Percentiles rank a stretch among this genome's conserved stretches.
Evolutionary conservation across 176 grass and related monocot species (phyloP).

Genomic region (Lolium rigidum): DNA sequence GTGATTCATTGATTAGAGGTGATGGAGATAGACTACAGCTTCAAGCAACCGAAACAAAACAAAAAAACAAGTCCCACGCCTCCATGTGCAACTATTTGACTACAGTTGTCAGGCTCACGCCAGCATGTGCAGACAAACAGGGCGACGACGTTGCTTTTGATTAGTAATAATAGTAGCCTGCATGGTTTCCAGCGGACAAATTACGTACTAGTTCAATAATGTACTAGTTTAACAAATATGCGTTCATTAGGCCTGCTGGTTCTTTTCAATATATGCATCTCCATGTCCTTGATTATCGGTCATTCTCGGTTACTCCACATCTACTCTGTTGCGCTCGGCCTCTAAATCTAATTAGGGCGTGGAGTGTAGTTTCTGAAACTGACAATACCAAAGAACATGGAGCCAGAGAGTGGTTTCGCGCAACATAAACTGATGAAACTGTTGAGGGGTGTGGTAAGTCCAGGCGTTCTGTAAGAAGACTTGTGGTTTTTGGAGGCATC

Average conservation of each 20-base stretch:
- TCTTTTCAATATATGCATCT: background rate
- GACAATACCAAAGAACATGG: too few species aligned
- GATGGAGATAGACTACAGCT: slow-evolving; percentile 1
- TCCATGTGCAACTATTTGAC: background rate
- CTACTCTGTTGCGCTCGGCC: background rate
- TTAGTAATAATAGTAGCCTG: too few species aligned
- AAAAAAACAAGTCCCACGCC: background rate
- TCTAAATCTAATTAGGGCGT: background rate
- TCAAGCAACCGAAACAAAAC: slow-evolving; percentile 3
- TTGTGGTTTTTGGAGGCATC: background rate
- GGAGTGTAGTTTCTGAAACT: background rate
- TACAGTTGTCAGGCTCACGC: background rate
- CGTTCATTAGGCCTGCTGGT: background rate
- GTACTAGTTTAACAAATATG: too few species aligned
- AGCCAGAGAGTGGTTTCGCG: background rate
- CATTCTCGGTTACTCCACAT: background rate
- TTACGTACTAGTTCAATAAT: too few species aligned
- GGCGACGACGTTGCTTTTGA: too few species aligned
- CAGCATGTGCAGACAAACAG: too few species aligned
- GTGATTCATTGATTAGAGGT: background rate
- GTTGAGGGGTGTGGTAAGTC: background rate
- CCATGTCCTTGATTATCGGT: background rate
- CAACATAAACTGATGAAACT: background rate
- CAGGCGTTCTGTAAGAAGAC: background rate
- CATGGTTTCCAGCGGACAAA: too few species aligned